These are phyloP conservation scores for Fragilariopsis cylindrus DNA, from an alignment of 108 stramenopile genomes.

Conservation along the genomic window DNA sequence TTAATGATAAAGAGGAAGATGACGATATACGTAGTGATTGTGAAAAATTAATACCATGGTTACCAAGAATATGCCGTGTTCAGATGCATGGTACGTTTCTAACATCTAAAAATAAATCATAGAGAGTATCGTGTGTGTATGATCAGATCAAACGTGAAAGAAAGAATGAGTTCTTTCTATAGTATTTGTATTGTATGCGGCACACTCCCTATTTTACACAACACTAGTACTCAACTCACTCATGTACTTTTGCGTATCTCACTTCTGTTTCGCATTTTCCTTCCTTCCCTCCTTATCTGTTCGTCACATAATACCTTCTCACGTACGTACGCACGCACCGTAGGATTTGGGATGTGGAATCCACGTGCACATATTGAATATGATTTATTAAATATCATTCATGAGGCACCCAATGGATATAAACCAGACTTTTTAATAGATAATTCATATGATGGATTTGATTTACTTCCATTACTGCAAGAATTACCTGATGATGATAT, in stretches of 20 bases:
- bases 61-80: conserved; percentile 23
- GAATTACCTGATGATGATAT: conserved; percentile 54
- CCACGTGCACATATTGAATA: conserved; percentile 45
- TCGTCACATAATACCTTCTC: too few relatives aligned
- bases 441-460: conserved; percentile 59
- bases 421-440: conserved; percentile 31
- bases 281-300: too few relatives aligned
- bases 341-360: conserved; percentile 40
- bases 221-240: too few relatives aligned
- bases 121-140: too few relatives aligned
- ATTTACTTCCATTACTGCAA: conserved; percentile 38
- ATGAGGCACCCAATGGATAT: conserved; percentile 39
- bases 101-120: not conserved
- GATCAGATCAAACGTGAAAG: too few relatives aligned
- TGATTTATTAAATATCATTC: conserved; percentile 32
- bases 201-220: too few relatives aligned
- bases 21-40: conserved; percentile 26
- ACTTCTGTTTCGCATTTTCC: too few relatives aligned
- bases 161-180: too few relatives aligned
- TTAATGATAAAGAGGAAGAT: conserved; percentile 17
- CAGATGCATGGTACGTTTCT: conserved; percentile 31
- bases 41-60: conserved; percentile 25
- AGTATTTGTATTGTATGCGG: too few relatives aligned
- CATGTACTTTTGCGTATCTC: too few relatives aligned
- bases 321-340: too few relatives aligned